Evolutionary conservation across 1,139 yeast genomes (phyloP), one percentile per base, ranked within the genome.

Genomic region (Yamadazyma dushanensis): DNA sequence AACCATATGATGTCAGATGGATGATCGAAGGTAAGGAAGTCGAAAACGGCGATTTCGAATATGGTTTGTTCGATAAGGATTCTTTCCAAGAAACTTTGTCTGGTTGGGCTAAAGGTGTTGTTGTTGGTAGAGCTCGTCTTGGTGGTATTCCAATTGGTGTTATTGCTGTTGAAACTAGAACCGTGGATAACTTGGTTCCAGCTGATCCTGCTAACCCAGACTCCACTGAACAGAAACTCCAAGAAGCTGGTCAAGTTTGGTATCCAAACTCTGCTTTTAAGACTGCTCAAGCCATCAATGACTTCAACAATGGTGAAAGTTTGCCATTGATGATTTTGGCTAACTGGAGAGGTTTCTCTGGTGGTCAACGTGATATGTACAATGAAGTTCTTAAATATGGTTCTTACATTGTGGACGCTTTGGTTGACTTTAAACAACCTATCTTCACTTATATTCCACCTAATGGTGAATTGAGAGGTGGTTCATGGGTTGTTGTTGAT

Each of bases 161-260:
- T 36, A 89, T 92, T 64, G 97, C 87, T 53, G 98, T 94, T 49
- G 98, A 92, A 65, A 85, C 95, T 23, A 78, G 95, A 59, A 73
- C 83, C 34, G 80, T 94, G 46, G 97, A 94, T 53, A 92, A 90
- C 66, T 67, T 88, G 54, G 66, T 78, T 46, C 98, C 98, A 35
- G 98, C 98, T 29, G 98, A 92, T 59, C 98, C 98, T 34, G 98
- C 98, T 27, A 92, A 92, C 65, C 96, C 96, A 34, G 89, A 79
- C 38, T 89, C 97, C 19, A 87, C 95, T 32, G 98, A 92, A 66
- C 68, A 79, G 49, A 69, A 84, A 60, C 67, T 88, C 43, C 95
- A 87, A 65, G 98, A 92, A 66, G 97, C 98, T 46, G 98, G 98
- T 60, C 97, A 89, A 72, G 98, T 92, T 49, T 92, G 98, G 98